These are phyloP conservation scores for Alternaria ventricosa DNA, from an alignment of 2,329 filamentous ascomycete species.

Conservation along the genomic window DNA sequence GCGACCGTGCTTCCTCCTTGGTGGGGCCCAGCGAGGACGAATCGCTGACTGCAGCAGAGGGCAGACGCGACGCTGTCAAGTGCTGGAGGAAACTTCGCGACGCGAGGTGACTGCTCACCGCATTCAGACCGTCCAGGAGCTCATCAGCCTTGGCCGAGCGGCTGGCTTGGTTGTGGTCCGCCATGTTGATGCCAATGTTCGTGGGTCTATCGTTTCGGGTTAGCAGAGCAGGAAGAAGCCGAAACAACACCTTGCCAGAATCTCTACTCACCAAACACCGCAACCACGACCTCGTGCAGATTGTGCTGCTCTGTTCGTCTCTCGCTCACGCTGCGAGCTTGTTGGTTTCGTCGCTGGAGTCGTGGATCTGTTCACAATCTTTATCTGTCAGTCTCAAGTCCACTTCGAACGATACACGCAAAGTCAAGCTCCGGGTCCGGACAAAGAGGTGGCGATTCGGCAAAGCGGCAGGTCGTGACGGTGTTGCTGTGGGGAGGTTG, in stretches of 20 bases:
- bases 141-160: conserved; percentile 33
- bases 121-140: conserved; percentile 43
- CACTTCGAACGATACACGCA: conserved; percentile 1
- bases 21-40: conserved; percentile 46
- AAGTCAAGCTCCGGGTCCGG: background rate
- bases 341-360: conserved; percentile 14
- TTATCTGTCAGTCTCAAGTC: conserved; percentile 4
- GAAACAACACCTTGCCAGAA: conserved; percentile 39
- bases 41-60: conserved; percentile 48
- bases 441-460: background rate
- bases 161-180: conserved; percentile 27
- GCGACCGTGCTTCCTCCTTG: conserved; percentile 41
- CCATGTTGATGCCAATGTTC: conserved; percentile 40
- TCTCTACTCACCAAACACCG: conserved; percentile 21
- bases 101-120: conserved; percentile 41
- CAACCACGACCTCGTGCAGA: conserved; percentile 18
- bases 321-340: conserved; percentile 13
- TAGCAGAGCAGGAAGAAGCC: conserved; percentile 31
- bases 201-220: conserved; percentile 37
- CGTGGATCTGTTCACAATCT: background rate
- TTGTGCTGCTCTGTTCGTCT: conserved; percentile 19
- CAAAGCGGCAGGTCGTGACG: background rate
- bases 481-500: background rate
- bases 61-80: conserved; percentile 46
- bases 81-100: conserved; percentile 44